Evolutionary conservation across 1,284 basidiomycete genomes (phyloP), one percentile per base, ranked within the genome.

Genomic region (Hemileia vastatrix): DNA sequence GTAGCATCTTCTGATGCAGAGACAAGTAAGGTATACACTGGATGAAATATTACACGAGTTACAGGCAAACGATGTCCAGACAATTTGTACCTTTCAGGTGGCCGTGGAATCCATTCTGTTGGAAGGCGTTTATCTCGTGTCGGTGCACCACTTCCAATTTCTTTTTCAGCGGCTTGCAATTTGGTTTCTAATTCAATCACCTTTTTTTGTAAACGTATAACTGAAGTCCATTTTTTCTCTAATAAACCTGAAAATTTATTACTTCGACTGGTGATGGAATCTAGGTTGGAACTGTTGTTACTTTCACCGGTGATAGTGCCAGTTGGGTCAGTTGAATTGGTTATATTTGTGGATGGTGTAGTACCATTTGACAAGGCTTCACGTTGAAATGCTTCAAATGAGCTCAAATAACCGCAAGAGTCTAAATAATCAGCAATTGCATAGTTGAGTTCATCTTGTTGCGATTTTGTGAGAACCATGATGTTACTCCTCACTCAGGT

Each of bases 221-320:
- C 88, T 72, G 86, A 87, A 24, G 88, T 91, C 90, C 90, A 94
- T 76, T 94, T 94, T 83, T 91, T 92, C 79, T 90, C 90, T 65
- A 94, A 78, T 64, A 94, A 78, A 0, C 89, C 90, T 1, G 84
- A 83, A 72, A 85, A 87, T 71, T 87, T 87, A 54, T 86, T 84
- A 71, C 86, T 88, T 18, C 88, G 83, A 78, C 92, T 87, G 19
- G 84, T 84, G 6, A 81, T 80, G 73, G 89, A 89, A 64, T 86
- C 85, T 47, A n/a, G n/a, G n/a, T n/a, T n/a, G n/a, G n/a, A n/a
- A n/a, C n/a, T n/a, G n/a, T n/a, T n/a, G n/a, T n/a, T n/a, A n/a
- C n/a, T n/a, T n/a, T n/a, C n/a, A n/a, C n/a, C n/a, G n/a, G n/a
- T n/a, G n/a, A n/a, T n/a, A n/a, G n/a, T n/a, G n/a, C n/a, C n/a